Conservation (phyloP, 495 filamentous ascomycete species). For the Penicillium tannophilum region DNA sequence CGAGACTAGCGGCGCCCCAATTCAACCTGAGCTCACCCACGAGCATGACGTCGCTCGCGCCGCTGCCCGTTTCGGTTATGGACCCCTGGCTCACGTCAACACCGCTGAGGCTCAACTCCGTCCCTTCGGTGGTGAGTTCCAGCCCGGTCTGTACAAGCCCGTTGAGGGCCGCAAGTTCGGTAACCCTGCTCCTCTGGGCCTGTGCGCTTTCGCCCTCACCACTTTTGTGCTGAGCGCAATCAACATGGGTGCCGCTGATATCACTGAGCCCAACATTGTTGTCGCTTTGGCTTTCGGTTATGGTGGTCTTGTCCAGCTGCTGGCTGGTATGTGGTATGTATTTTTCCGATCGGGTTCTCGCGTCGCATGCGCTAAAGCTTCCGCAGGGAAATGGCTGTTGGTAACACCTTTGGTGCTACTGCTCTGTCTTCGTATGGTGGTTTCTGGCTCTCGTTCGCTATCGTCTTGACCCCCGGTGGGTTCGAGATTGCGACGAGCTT, state of each 20-base stretch:
- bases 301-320: constrained; percentile 86
- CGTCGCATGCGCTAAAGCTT: background rate
- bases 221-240: constrained; percentile 89
- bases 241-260: constrained; percentile 69
- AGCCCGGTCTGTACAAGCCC: constrained; percentile 85
- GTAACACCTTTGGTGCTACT: constrained; percentile 97
- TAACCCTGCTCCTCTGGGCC: constrained; percentile 85
- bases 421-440: constrained; percentile 96
- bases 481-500: constrained; percentile 55
- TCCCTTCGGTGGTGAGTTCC: constrained; percentile 94
- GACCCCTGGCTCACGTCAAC: constrained; percentile 72
- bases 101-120: constrained; percentile 63
- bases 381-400: constrained; percentile 93
- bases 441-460: constrained; percentile 93
- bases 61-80: constrained; percentile 56
- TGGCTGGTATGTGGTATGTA: constrained; percentile 97
- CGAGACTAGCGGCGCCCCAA: constrained; percentile 20
- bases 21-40: constrained; percentile 42
- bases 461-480: constrained; percentile 82
- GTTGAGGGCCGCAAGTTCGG: constrained; percentile 78
- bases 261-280: constrained; percentile 66
- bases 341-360: background rate
- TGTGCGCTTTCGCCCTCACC: constrained; percentile 90
- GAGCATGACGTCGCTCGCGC: constrained; percentile 48
- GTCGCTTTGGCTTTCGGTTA: constrained; percentile 75